Conservation (phyloP, 257 asterid species). For the Solanum ahanhuiri region DNA sequence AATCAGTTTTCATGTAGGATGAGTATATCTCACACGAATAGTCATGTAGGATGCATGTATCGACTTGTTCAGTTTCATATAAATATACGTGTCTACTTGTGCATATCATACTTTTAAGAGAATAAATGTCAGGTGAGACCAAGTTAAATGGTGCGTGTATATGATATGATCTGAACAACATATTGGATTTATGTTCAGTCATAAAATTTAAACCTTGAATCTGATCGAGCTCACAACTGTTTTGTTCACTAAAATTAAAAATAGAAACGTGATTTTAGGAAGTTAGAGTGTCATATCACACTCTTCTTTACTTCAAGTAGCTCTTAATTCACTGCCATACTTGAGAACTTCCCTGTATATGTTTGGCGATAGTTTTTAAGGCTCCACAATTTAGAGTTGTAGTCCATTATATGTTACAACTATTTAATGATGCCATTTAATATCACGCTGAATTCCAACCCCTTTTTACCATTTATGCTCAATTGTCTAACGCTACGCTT, state of each 20-base stretch:
- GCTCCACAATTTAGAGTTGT: not conserved
- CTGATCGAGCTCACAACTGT: not conserved
- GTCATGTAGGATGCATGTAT: not conserved
- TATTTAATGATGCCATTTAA: not conserved
- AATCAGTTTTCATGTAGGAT: rapidly evolving
- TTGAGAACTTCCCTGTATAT: not conserved
- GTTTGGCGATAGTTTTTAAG: not conserved
- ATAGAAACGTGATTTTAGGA: not conserved
- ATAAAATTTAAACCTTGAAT: not conserved
- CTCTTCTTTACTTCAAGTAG: not conserved
- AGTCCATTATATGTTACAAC: not conserved
- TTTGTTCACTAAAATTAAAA: not conserved
- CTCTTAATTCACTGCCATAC: not conserved
- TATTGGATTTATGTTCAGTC: not conserved
- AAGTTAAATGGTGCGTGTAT: not conserved
- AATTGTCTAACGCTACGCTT: not conserved
- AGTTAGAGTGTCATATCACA: not conserved
- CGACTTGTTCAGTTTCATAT: not conserved
- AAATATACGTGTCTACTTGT: not conserved
- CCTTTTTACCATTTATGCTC: not conserved
- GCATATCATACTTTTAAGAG: not conserved
- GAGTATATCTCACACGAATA: not conserved
- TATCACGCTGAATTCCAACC: not conserved
- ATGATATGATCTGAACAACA: not conserved
- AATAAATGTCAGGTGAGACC: not conserved